Base-by-base conservation (phyloP, 2,329 filamentous ascomycete species). In the Ophiocordyceps camponoti-saundersi region DNA sequence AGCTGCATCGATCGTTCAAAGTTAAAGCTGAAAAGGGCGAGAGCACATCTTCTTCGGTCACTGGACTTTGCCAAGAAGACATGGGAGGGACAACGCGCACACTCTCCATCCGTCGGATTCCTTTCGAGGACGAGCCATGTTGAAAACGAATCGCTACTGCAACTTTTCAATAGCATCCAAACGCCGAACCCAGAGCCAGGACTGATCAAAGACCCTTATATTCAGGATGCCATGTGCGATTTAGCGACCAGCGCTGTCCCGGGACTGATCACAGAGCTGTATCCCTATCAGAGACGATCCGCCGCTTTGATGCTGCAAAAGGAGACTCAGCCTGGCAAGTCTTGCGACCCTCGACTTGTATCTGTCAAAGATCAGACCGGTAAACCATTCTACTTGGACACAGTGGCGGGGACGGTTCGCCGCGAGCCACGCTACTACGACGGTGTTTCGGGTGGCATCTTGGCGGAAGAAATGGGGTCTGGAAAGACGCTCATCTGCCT, bases 401-500 rank as follows among this genome's bases (percentile, higher is more conserved):
- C 74, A 6, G 73, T 80, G 42, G 72, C 77, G 16, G 75, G 77
- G 0, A 67, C 69, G 0, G 72, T 87, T 44, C 59, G 85, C 0
- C 69, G 69, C 34, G 75, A 82, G n/a, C 80, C 84, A 12, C 72
- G 74, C 2, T 75, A 76, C 49, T 95, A 90, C 53, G 86, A 92
- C 42, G 73, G 78, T 23, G 74, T 80, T 6, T 71, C 73, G 48
- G 88, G 89, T 32, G 90, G 88, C 3, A 82, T 90, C 15, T 65
- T 88, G 15, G 83, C 84, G 0, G 85, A 92, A 57, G 81, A 85
- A 52, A 89, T 89, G 84, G 82, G 82, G 6, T 66, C 75, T 0
- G 89, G 90, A 0, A 96, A 95, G 65, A 95, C 90, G 0, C 64
- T 95, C 23, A 94, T 95, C 12, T 90, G 84, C 52, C 65, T 96